Evolutionary conservation across 2,329 filamentous ascomycete species (phyloP).

Genomic region (Hirsutella thompsonii): DNA sequence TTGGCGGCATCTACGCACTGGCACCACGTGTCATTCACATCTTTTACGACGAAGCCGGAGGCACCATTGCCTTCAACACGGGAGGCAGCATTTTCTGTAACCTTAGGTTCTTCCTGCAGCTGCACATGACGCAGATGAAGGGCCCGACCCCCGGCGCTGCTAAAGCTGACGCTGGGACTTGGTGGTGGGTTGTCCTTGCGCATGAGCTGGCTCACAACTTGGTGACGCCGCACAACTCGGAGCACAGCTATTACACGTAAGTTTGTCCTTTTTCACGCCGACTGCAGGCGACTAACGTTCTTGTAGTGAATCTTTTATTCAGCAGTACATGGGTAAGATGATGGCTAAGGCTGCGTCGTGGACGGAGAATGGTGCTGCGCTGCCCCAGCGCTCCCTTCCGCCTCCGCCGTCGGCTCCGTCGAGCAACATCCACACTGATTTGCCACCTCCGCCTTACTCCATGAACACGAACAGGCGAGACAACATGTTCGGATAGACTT

Average conservation of each 20-base stretch:
- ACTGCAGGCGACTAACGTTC: not conserved
- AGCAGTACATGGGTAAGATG: slow-evolving; percentile 64
- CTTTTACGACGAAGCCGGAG: slow-evolving; percentile 68
- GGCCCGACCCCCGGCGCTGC: slow-evolving; percentile 24
- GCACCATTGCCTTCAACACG: slow-evolving; percentile 86
- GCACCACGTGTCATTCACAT: slow-evolving; percentile 61
- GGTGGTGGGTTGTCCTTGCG: slow-evolving; percentile 93
- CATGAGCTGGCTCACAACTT: slow-evolving; percentile 96
- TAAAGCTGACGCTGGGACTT: slow-evolving; percentile 58
- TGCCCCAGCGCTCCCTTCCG: slow-evolving; percentile 3
- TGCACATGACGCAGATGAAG: slow-evolving; percentile 48
- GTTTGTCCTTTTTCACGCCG: slow-evolving; percentile 11
- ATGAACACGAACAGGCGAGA: slow-evolving; percentile 3
- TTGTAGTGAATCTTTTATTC: slow-evolving; percentile 58
- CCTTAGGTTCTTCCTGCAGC: slow-evolving; percentile 68
- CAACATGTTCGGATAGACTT: slow-evolving; percentile 5
- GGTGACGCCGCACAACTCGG: slow-evolving; percentile 61
- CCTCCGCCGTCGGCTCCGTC: slow-evolving; percentile 1
- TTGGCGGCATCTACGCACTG: slow-evolving; percentile 62
- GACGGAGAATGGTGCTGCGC: slow-evolving; percentile 8
- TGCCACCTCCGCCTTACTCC: slow-evolving; percentile 13
- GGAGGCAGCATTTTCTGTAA: slow-evolving; percentile 89
- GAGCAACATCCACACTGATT: slow-evolving; percentile 1
- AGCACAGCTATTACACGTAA: slow-evolving; percentile 73
- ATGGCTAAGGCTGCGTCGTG: slow-evolving; percentile 37